Percentiles rank a stretch among this genome's conserved stretches.
phyloP scores from a whole-genome alignment of 345 rosid species.

The Chamaenerion angustifolium region DNA sequence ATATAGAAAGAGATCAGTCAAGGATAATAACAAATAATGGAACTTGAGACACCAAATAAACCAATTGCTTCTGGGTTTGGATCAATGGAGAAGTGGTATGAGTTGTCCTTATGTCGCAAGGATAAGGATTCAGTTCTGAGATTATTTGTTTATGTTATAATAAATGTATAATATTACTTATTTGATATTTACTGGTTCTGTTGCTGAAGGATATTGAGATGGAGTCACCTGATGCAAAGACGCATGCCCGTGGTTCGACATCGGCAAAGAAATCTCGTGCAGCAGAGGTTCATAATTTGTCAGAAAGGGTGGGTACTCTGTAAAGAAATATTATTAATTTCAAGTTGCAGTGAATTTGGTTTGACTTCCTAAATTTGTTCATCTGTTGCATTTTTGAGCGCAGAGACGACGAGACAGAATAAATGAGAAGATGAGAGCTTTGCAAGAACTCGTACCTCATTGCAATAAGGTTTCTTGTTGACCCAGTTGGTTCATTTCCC shows the following conservation, averaged over 20 bases:
- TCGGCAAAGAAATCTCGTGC: conserved; percentile 71
- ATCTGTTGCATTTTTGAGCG: background rate
- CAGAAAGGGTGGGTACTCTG: conserved; percentile 78
- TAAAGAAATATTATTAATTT: too few species aligned
- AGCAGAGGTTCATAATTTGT: conserved; percentile 88
- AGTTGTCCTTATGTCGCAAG: too few species aligned
- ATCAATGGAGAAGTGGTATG: too few species aligned
- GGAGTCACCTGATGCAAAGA: conserved; percentile 38
- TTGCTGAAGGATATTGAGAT: conserved; percentile 40
- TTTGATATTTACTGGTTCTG: background rate
- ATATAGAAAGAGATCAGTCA: too few species aligned
- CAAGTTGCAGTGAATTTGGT: conserved; percentile 1
- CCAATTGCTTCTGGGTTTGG: too few species aligned
- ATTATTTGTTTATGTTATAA: too few species aligned
- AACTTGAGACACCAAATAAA: too few species aligned
- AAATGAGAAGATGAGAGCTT: conserved; percentile 49
- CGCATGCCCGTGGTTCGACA: conserved; percentile 40
- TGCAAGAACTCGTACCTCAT: conserved; percentile 51
- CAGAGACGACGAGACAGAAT: conserved; percentile 58
- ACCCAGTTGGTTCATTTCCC: too few species aligned
- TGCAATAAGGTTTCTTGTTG: conserved; percentile 32
- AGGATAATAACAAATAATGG: too few species aligned
- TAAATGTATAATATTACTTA: too few species aligned
- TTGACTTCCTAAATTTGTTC: too few species aligned
- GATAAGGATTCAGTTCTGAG: too few species aligned